Evolutionary conservation across 495 filamentous ascomycete species (phyloP), one percentile per base, ranked within the genome.

Genomic region (Xylaria longipes): DNA sequence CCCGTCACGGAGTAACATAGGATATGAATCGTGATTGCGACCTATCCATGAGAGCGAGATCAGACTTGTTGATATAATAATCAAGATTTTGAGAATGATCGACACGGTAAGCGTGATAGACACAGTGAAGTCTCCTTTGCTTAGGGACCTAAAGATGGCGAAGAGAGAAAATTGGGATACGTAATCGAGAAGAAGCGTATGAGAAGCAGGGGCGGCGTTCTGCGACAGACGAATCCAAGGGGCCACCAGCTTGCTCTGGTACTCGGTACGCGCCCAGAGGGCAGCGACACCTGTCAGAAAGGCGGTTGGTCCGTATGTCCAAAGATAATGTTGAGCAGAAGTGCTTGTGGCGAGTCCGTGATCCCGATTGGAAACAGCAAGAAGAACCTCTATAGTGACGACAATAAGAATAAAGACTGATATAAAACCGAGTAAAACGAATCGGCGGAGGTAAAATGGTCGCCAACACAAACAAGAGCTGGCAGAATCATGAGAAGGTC

Each of bases 251-350:
- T 80, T 80, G 33, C 71, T 65, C n/a, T 78, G 72, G 60, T 74
- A 76, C 39, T 80, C 78, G 6, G 73, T 72, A 0, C 77, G 75
- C 3, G 65, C 66, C 80, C 77, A 82, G 2, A 80, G 4, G 1
- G 74, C 77, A 20, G 65, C 71, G 6, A 80, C 52, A 1, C 78
- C 27, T 4, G 77, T 79, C 0, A 82, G 63, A 43, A 79, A 41
- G 1, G 79, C 78, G 5, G 80, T 82, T 33, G 80, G 78, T 7
- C 79, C 79, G 37, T 78, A 80, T 0, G 74, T 78, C 78, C 77
- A 82, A 4, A 75, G 65, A 69, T 80, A 82, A n/a, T 74, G 73
- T 29, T 54, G 22, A 25, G n/a, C 14, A 15, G 68, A 11, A 12
- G 35, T 57, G 25, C 50, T 48, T 0, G 69, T 72, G 3, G 63